Base-by-base conservation (phyloP, 2,329 filamentous ascomycete genomes). In the Aureobasidium sp. region DNA sequence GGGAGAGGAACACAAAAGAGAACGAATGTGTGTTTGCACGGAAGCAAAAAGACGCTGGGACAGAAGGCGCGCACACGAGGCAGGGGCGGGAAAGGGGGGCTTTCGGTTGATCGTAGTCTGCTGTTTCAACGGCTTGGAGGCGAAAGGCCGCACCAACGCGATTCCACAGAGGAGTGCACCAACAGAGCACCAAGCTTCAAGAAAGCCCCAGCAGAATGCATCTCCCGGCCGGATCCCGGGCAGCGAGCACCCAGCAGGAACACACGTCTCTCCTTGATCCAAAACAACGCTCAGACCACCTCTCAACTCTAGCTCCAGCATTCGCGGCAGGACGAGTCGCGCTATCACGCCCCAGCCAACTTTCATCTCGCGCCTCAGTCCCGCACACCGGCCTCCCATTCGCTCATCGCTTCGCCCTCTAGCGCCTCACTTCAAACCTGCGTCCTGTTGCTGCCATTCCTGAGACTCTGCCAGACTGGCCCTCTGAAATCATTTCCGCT, bases 31-130 rank as follows among this genome's bases (percentile, higher is more conserved):
- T 31, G 31, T 29, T 37, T 58, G 45, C 45, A 33, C 47, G 57
- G 24, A 42, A 60, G 57, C 57, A 45, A 60, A 60, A 60, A 50
- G 57, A 42, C 35, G 57, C 45, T 60, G 57, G 56, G 50, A 42
- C 57, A 53, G 60, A 61, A 61, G 60, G 60, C 60, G 60, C 59
- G 56, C 60, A 45, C 57, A 50, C 57, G 60, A 61, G 49, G 49
- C 58, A 61, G 58, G 47, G 58, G 57, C 57, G 60, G 60, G 49
- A 61, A 61, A 61, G 49, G 60, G 59, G 42, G 60, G 35, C 44
- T 60, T 50, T 60, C 48, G 57, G 57, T 60, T 60, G 60, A 56
- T 48, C 49, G 48, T 33, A 57, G 53, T 57, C 49, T 37, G 48
- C 40, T 61, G 60, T 61, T 61, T 56, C 60, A 61, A 61, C 60